Evolutionary conservation across 768 basidiomycete genomes (phyloP).

Genomic region (Tulasnella sp.): DNA sequence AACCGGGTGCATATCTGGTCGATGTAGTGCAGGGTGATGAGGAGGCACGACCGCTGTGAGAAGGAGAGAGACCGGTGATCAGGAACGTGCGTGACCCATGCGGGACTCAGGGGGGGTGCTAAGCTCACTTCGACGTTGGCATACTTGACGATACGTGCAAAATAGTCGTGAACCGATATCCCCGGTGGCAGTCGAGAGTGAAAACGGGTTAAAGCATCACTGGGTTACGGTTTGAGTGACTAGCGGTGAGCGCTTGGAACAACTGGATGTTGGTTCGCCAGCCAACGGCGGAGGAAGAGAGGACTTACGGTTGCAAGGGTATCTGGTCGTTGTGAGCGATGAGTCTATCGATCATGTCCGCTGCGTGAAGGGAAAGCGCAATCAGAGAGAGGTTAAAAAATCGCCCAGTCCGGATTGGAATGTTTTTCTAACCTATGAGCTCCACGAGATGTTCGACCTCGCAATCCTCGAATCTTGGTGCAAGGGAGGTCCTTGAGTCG

Average conservation of each 20-base stretch:
- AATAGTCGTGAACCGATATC: conserved; percentile 89
- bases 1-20: conserved; percentile 89
- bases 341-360: conserved; percentile 94
- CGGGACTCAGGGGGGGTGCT: conserved; percentile 6
- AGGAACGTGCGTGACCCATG: conserved; percentile 23
- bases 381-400: conserved; percentile 38
- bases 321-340: conserved; percentile 97
- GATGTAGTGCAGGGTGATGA: conserved; percentile 86
- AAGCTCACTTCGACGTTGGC: conserved; percentile 88
- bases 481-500: conserved; percentile 48
- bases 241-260: conserved; percentile 39
- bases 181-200: conserved; percentile 90
- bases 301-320: conserved; percentile 75
- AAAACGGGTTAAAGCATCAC: conserved; percentile 91
- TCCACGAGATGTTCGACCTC: conserved; percentile 80
- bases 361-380: conserved; percentile 48
- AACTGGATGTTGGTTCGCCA: conserved; percentile 29
- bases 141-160: conserved; percentile 90
- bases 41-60: conserved; percentile 72
- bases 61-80: not conserved
- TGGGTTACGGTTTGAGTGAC: conserved; percentile 44
- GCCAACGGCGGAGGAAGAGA: conserved; percentile 37
- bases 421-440: conserved; percentile 75
- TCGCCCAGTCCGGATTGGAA: conserved; percentile 30
- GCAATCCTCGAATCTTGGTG: conserved; percentile 81